Percentiles rank a stretch among this genome's conserved stretches.
Conservation (phyloP, 345 rosid species). For the Salix suchowensis region DNA sequence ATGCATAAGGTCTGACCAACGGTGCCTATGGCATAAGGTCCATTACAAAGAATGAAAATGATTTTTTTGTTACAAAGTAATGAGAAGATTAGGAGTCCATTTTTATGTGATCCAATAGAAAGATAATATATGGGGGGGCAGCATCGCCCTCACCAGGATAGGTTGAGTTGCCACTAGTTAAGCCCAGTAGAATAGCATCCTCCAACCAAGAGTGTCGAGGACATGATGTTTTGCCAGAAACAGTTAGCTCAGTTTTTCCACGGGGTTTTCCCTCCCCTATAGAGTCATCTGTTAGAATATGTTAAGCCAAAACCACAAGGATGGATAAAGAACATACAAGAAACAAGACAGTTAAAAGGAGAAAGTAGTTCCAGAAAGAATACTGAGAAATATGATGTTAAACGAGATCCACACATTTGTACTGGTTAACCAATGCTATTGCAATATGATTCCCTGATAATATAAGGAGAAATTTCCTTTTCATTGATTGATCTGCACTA, state of each 20-base stretch:
- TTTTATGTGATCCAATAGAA: background rate
- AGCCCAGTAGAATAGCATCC: conserved; percentile 53
- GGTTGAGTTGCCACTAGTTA: conserved; percentile 33
- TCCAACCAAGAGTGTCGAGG: conserved; percentile 63
- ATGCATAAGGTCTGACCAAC: background rate
- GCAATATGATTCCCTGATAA: conserved; percentile 76
- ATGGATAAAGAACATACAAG: background rate
- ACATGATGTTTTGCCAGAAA: conserved; percentile 10
- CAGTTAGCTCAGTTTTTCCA: background rate
- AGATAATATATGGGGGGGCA: background rate
- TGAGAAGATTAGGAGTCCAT: background rate
- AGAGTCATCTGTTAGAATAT: background rate
- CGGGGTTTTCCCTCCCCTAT: background rate
- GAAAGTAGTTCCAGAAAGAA: background rate
- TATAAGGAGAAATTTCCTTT: conserved; percentile 65
- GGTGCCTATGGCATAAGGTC: background rate
- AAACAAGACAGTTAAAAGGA: background rate
- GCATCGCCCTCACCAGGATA: conserved; percentile 58
- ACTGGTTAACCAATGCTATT: conserved; percentile 89
- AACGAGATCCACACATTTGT: conserved; percentile 47
- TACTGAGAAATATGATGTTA: conserved; percentile 7
- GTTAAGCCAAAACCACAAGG: background rate
- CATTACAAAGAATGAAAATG: background rate
- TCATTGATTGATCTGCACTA: conserved; percentile 85
- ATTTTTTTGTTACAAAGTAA: background rate